Evolutionary conservation across 1,284 basidiomycete genomes (phyloP), one percentile per base, ranked within the genome.

Genomic region (Pyrrhoderma lamaoense): DNA sequence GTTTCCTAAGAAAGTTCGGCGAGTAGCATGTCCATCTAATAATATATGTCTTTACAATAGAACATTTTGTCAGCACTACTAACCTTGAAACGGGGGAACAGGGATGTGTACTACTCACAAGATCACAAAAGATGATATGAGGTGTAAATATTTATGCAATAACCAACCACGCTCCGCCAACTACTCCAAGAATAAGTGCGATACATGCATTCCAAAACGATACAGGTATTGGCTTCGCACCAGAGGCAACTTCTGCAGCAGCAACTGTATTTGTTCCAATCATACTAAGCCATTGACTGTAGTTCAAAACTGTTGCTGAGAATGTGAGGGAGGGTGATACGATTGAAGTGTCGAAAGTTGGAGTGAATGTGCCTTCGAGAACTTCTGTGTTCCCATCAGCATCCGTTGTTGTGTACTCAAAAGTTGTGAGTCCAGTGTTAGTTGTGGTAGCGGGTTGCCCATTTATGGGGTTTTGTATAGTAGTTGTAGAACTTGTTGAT

Each of bases 331-430:
- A 4, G 21, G 67, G 64, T 2, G 70, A 60, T 11, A 67, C 57
- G 1, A 58, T 60, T 3, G 71, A 64, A 0, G 67, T 63, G 0
- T 65, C 63, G 39, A 70, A 76, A 3, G 76, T 74, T 2, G 83
- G 81, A 0, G 75, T 80, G 61, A 83, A 87, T 8, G 68, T 69
- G 53, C 72, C 82, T 11, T 62, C 57, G 31, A 77, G 16, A 0
- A 64, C 67, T 14, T 67, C 66, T 2, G 72, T 71, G n/a, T 72
- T 65, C 37, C 84, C 83, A 44, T 62, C 64, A 38, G 79, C 70
- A 51, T 82, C 68, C 5, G 81, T 76, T 0, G 77, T 86, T 11
- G 79, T 82, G 59, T 83, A 84, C 0, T 63, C 64, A 59, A 73
- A 86, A 0, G 75, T 73, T 0, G 77, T 81, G 2, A 71, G 77